A percentile compares a stretch with the other conserved stretches of the same genome.
phyloP scores from a whole-genome alignment of 768 basidiomycete species.

The Agrocybe pediades region DNA sequence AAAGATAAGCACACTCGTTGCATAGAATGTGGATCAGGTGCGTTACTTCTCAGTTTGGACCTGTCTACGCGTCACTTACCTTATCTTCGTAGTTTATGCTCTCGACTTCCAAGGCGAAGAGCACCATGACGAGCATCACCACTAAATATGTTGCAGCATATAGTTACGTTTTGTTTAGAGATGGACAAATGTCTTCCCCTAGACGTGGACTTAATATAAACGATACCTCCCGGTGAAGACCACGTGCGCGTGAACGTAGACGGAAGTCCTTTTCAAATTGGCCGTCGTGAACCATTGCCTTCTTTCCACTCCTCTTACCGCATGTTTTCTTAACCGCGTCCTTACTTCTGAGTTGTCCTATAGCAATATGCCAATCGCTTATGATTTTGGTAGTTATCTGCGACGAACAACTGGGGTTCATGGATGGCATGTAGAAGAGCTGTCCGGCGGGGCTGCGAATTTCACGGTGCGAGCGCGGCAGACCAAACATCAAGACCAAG shows the following conservation, averaged over 20 bases:
- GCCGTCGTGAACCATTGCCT: too few species aligned
- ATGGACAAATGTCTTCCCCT: slow-evolving; percentile 9
- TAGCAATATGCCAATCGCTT: too few species aligned
- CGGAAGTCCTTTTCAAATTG: neutral
- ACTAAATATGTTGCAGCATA: slow-evolving; percentile 21
- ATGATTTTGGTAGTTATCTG: slow-evolving; percentile 7
- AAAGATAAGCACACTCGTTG: slow-evolving; percentile 77
- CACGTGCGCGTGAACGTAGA: slow-evolving; percentile 21
- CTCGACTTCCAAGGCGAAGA: slow-evolving; percentile 72
- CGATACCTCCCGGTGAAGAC: slow-evolving; percentile 7
- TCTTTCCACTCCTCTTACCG: slow-evolving; percentile 3
- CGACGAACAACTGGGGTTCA: neutral
- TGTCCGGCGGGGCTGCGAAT: slow-evolving; percentile 9
- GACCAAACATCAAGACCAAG: too few species aligned
- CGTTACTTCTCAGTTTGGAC: slow-evolving; percentile 24
- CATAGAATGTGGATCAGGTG: slow-evolving; percentile 93
- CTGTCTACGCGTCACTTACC: slow-evolving; percentile 1
- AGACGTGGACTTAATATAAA: slow-evolving; percentile 23
- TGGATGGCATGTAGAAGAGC: slow-evolving; percentile 5
- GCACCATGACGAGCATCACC: slow-evolving; percentile 50
- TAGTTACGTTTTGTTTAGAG: slow-evolving; percentile 11
- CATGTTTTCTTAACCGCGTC: too few species aligned
- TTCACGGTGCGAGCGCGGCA: slow-evolving; percentile 7
- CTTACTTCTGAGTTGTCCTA: too few species aligned
- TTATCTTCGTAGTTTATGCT: slow-evolving; percentile 55